Base-by-base conservation (phyloP, 768 basidiomycete species). In the Asterophora lycoperdoides region DNA sequence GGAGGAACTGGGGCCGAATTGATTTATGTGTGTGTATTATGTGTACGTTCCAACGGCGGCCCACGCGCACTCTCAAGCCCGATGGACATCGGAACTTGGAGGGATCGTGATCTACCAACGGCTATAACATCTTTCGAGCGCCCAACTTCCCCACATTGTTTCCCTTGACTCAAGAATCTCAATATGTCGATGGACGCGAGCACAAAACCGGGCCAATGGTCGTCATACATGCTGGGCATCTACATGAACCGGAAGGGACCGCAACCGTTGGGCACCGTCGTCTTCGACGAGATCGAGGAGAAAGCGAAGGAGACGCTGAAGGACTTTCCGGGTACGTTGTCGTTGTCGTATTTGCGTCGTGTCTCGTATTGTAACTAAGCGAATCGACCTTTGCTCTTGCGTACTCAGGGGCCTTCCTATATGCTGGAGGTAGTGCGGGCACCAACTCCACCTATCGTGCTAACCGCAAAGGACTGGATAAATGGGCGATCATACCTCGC, bases 401-500 rank as follows among this genome's bases (percentile, higher is more conserved):
- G 10, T 23, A 32, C 11, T 35, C 36, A 73, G 88, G 81, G 48
- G 66, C 86, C 8, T 93, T 83, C 68, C 72, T 80, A 68, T 93
- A 91, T 58, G 83, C 84, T 2, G 78, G 77, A 48, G 88, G 87
- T 35, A 88, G 80, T 53, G 90, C 91, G 8, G 92, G 91, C 1
- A 77, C 79, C 2, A 72, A 74, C 47, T 70, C 75, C 23, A 93
- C 92, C 1, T 78, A 86, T 60, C 69, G 62, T 8, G 80, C 78
- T 42, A 93, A 94, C 58, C 72, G 72, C 29, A 73, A 68, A 34
- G 83, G 80, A 2, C 74, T 92, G 46, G 70, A 79, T 18, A 79
- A 73, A 46, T 91, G 77, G 73, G 78, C 77, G 30, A 86, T 94
- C 61, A 70, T 93, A n/a, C 89, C 89, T 2, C 78, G 84, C 5